phyloP scores from a whole-genome alignment of 2,329 filamentous ascomycete genomes.

The Dendrostoma leiphaemia region DNA sequence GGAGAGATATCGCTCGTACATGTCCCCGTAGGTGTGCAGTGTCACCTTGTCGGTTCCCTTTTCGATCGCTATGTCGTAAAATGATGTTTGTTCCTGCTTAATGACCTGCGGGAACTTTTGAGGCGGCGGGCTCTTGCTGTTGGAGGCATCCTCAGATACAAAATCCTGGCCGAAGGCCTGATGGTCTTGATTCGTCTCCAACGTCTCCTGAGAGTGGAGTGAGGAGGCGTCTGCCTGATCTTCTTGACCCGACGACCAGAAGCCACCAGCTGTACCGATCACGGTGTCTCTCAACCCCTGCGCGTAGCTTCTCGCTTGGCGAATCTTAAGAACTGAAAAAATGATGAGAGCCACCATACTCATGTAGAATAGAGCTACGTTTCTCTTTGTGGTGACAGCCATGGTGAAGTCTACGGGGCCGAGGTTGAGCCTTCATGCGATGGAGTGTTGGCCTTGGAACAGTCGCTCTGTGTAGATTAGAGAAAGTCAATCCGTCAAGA shows the following conservation, averaged over 20 bases:
- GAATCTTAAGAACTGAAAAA: neutral
- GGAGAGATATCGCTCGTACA: constrained; percentile 39
- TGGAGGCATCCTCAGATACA: neutral
- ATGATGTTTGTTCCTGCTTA: neutral
- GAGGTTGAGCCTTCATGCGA: too few species aligned
- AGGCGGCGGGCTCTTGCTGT: neutral
- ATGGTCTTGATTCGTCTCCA: neutral
- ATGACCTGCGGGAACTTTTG: neutral
- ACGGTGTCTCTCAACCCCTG: neutral
- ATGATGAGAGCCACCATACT: neutral
- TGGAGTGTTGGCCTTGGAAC: too few species aligned
- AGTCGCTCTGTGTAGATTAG: too few species aligned
- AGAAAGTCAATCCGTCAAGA: too few species aligned
- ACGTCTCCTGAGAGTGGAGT: too few species aligned
- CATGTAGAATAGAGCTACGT: neutral
- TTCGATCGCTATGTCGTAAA: constrained; percentile 32
- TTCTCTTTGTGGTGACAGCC: neutral
- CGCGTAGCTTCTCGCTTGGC: neutral
- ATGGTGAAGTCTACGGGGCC: too few species aligned
- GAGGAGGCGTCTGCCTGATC: neutral
- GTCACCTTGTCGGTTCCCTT: constrained; percentile 40
- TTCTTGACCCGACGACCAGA: neutral
- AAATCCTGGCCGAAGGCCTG: neutral
- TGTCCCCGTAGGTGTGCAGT: constrained; percentile 35
- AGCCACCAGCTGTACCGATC: neutral